Percentiles rank a stretch among this genome's conserved stretches.
Evolutionary conservation across 2,329 filamentous ascomycete species (phyloP).

Genomic region (Fusarium oligoseptatum): DNA sequence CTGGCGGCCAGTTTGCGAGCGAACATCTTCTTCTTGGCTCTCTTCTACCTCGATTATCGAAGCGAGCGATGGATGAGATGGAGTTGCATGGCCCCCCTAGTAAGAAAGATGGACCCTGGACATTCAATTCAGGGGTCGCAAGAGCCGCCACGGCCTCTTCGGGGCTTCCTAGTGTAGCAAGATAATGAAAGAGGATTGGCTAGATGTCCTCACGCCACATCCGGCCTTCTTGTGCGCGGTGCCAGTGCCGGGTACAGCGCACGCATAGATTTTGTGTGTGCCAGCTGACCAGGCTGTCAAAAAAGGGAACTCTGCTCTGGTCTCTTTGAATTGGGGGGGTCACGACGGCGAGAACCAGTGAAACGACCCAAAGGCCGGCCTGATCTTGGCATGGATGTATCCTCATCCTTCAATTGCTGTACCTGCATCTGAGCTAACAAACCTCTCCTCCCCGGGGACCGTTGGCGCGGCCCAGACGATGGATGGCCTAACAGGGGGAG

Average conservation of each 20-base stretch:
- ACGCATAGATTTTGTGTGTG: neutral
- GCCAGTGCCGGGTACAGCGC: neutral
- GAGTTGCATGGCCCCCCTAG: slow-evolving; percentile 8
- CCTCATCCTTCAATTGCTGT: slow-evolving; percentile 5
- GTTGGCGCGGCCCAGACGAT: slow-evolving; percentile 16
- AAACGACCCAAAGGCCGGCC: slow-evolving; percentile 16
- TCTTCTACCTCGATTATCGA: neutral
- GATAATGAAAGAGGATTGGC: slow-evolving; percentile 42
- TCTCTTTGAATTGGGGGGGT: neutral
- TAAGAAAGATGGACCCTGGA: no score
- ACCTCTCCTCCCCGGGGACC: neutral
- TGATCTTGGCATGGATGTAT: neutral
- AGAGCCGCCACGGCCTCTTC: slow-evolving; percentile 25
- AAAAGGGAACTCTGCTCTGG: neutral
- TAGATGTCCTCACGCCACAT: slow-evolving; percentile 26
- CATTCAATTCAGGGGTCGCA: slow-evolving; percentile 29
- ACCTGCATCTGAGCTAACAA: slow-evolving; percentile 28
- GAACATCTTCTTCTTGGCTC: neutral
- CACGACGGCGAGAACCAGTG: slow-evolving; percentile 8
- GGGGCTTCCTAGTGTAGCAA: slow-evolving; percentile 29
- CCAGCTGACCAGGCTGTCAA: slow-evolving; percentile 4
- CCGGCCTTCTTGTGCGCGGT: neutral
- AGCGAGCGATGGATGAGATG: slow-evolving; percentile 18
- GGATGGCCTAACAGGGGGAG: slow-evolving; percentile 23
- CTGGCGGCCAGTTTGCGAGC: neutral